Percentiles rank a stretch among this genome's conserved stretches.
Evolutionary conservation across 2,329 filamentous ascomycete genomes (phyloP).

Genomic region (Ramichloridium luteum): DNA sequence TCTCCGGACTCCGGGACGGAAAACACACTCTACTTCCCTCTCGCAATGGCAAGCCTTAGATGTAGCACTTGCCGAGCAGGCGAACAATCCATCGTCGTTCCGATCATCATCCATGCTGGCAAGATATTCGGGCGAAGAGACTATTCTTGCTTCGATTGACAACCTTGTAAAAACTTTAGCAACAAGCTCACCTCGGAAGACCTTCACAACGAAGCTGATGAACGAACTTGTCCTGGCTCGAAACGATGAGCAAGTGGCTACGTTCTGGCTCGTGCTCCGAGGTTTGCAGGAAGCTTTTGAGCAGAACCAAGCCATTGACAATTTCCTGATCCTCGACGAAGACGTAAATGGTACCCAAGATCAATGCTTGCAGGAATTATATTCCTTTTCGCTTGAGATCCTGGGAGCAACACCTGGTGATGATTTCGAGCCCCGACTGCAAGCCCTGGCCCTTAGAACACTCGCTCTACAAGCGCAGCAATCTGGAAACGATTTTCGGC

Average conservation of each 20-base stretch:
- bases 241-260: constrained; percentile 50
- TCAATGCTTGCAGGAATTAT: constrained; percentile 47
- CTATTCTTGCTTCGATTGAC: constrained; percentile 15
- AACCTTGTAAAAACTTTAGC: constrained; percentile 26
- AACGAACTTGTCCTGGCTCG: constrained; percentile 47
- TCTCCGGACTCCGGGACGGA: constrained; percentile 22
- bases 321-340: constrained; percentile 40
- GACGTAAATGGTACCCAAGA: not conserved
- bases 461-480: constrained; percentile 63
- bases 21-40: constrained; percentile 5
- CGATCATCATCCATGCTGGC: too few relatives aligned
- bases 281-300: constrained; percentile 49
- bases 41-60: constrained; percentile 9
- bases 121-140: constrained; percentile 20
- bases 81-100: too few relatives aligned
- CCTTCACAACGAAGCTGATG: constrained; percentile 52
- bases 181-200: constrained; percentile 6
- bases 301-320: constrained; percentile 45
- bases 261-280: constrained; percentile 70
- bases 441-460: constrained; percentile 70
- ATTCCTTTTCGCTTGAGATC: constrained; percentile 53
- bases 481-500: constrained; percentile 56
- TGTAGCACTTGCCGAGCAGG: too few relatives aligned
- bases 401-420: constrained; percentile 35
- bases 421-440: constrained; percentile 55